These are phyloP conservation scores for Kwoniella bestiolae DNA, from an alignment of 768 basidiomycete species.

Conservation along the genomic window DNA sequence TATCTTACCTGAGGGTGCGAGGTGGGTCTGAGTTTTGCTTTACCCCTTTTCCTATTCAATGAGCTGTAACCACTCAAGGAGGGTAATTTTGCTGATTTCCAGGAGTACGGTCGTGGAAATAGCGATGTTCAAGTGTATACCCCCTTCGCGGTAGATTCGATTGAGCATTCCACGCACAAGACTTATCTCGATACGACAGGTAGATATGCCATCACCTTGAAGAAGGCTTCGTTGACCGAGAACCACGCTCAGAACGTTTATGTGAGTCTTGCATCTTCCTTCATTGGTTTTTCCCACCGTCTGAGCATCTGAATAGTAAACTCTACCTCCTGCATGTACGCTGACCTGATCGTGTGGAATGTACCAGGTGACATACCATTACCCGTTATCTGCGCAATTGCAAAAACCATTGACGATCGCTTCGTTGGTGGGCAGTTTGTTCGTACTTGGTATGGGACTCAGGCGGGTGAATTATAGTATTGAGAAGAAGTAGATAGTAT, in stretches of 20 bases:
- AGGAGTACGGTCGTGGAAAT: no score
- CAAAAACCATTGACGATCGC: constrained; percentile 84
- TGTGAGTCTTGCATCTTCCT: constrained; percentile 62
- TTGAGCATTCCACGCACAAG: constrained; percentile 68
- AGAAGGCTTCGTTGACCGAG: constrained; percentile 75
- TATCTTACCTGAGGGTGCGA: constrained; percentile 92
- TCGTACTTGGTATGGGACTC: constrained; percentile 52
- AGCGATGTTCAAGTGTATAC: constrained; percentile 77
- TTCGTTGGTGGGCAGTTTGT: constrained; percentile 58
- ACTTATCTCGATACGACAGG: constrained; percentile 93
- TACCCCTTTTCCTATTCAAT: no score
- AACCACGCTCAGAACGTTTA: constrained; percentile 79
- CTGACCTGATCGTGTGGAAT: constrained; percentile 14
- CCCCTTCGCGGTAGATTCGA: constrained; percentile 76
- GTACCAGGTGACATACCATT: constrained; percentile 80
- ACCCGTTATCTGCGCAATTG: constrained; percentile 77
- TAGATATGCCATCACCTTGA: constrained; percentile 75
- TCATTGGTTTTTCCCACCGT: no score
- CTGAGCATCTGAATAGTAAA: no score
- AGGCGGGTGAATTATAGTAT: constrained; percentile 66
- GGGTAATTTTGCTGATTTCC: no score
- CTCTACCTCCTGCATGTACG: no score
- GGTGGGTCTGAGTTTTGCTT: constrained; percentile 66
- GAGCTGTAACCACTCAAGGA: no score
- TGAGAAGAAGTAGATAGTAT: constrained; percentile 33